Evolutionary conservation across 2,329 filamentous ascomycete genomes (phyloP), one percentile per base, ranked within the genome.

Genomic region (Xylaria sp.): DNA sequence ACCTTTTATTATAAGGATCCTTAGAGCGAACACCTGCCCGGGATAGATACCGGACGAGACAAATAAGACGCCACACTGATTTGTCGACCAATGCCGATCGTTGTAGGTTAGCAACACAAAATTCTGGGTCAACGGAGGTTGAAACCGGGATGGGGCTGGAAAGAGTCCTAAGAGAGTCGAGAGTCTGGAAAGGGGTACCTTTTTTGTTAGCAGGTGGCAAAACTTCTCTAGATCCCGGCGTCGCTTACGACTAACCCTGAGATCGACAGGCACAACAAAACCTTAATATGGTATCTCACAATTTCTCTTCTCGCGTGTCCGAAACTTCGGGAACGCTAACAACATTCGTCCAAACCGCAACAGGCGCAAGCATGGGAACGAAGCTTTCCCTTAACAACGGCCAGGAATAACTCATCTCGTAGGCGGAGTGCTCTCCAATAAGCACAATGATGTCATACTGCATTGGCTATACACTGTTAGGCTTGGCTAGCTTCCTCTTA

Each of bases 391-490:
- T 62, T 45, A 30, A n/a, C 13, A 57, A 43, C 61, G 36, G 25
- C 39, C 30, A 56, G 60, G 48, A 48, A 36, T 41, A 30, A 30
- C 60, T 23, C 46, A 48, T 30, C 52, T 28, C 4, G 9, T 28
- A 28, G 41, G 41, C 23, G n/a, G 18, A 20, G 34, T 23, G 20
- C 61, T 30, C 52, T 45, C 28, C 34, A 13, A 25, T 5, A 55
- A 63, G 60, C 32, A 13, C 10, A 18, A 34, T 69, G 63, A 66
- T 61, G 56, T 69, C 67, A 69, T 63, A 41, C 7, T 39, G 53
- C 66, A 57, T 58, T 56, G 34, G 50, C 23, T 48, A 48, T 28
- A 8, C 45, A 15, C 45, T 34, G 52, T 12, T 55, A 23, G 52
- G 41, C 58, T 39, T 46, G 20, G 36, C 39, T 50, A 43, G 60